phyloP scores from a whole-genome alignment of 305 asterid genomes.

The Solanum aculeatissimum region DNA sequence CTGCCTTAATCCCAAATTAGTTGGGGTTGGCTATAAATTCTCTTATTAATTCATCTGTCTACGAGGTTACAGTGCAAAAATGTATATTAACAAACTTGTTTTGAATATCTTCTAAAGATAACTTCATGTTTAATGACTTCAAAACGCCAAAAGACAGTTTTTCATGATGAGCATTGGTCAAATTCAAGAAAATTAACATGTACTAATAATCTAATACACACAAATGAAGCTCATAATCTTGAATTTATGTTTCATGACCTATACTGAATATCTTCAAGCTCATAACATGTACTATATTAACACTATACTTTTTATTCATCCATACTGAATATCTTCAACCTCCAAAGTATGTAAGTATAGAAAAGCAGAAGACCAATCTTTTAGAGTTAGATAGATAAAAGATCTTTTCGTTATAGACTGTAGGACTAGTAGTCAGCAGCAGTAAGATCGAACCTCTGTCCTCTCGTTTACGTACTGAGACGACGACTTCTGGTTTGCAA shows the following conservation, averaged over 20 bases:
- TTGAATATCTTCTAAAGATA: too few relatives aligned
- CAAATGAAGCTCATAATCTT: too few relatives aligned
- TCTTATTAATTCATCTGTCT: background rate
- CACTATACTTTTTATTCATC: background rate
- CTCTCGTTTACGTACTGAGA: background rate
- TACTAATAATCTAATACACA: too few relatives aligned
- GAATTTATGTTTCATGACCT: too few relatives aligned
- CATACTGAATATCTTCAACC: background rate
- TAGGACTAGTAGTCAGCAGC: background rate
- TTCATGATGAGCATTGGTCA: too few relatives aligned
- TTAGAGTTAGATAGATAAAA: background rate
- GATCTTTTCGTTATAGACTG: background rate
- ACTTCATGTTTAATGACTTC: too few relatives aligned
- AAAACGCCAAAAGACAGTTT: too few relatives aligned
- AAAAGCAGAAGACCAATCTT: background rate
- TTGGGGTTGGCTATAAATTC: background rate
- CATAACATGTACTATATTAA: too few relatives aligned
- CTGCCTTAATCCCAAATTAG: slow-evolving; percentile 1
- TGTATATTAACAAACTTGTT: background rate
- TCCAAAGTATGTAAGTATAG: background rate
- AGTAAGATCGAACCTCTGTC: background rate
- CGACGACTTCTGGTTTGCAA: background rate
- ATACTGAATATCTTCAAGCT: too few relatives aligned
- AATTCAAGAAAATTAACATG: too few relatives aligned
- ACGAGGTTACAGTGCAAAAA: background rate